A percentile compares a stretch with the other conserved stretches of the same genome.
Evolutionary conservation across 345 rosid genomes (phyloP).

Genomic region (Garcia nutans): DNA sequence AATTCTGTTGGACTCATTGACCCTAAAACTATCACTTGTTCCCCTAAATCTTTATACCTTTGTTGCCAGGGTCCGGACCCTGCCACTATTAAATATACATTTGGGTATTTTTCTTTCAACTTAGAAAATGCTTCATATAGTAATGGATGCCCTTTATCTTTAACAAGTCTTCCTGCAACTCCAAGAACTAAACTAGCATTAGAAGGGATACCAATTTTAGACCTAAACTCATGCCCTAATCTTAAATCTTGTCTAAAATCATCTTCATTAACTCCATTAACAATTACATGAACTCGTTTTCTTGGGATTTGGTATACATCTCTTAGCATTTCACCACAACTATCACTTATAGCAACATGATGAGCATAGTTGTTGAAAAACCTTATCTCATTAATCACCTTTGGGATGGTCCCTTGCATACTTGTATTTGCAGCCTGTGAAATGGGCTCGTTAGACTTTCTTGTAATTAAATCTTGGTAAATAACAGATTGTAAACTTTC

Average conservation of each 20-base stretch:
- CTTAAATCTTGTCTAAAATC: slow-evolving; percentile 44
- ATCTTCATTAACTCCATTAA: slow-evolving; percentile 76
- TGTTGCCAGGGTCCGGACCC: slow-evolving; percentile 92
- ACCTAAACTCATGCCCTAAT: slow-evolving; percentile 54
- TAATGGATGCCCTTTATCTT: slow-evolving; percentile 89
- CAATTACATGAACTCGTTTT: slow-evolving; percentile 81
- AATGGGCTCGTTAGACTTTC: slow-evolving; percentile 59
- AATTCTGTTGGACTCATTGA: slow-evolving; percentile 60
- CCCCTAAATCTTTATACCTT: slow-evolving; percentile 66
- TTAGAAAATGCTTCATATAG: slow-evolving; percentile 61
- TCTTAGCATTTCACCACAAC: slow-evolving; percentile 91
- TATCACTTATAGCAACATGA: slow-evolving; percentile 88
- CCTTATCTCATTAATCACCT: slow-evolving; percentile 73
- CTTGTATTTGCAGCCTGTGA: slow-evolving; percentile 48
- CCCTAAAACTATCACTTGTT: slow-evolving; percentile 59
- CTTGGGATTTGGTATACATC: slow-evolving; percentile 83
- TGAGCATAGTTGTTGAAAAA: slow-evolving; percentile 77
- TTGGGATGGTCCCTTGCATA: slow-evolving; percentile 60
- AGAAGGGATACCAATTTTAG: slow-evolving; percentile 45
- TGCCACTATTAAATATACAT: slow-evolving; percentile 63
- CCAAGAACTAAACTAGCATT: slow-evolving; percentile 72
- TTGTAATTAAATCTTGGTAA: slow-evolving; percentile 63
- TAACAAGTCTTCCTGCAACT: slow-evolving; percentile 83
- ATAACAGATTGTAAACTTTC: slow-evolving; percentile 80
- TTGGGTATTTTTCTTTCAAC: slow-evolving; percentile 36